A percentile compares a stretch with the other conserved stretches of the same genome.
These are phyloP conservation scores for Cryptosporidium xiaoi DNA, from an alignment of 169 alveolate species.

Conservation along the genomic window DNA sequence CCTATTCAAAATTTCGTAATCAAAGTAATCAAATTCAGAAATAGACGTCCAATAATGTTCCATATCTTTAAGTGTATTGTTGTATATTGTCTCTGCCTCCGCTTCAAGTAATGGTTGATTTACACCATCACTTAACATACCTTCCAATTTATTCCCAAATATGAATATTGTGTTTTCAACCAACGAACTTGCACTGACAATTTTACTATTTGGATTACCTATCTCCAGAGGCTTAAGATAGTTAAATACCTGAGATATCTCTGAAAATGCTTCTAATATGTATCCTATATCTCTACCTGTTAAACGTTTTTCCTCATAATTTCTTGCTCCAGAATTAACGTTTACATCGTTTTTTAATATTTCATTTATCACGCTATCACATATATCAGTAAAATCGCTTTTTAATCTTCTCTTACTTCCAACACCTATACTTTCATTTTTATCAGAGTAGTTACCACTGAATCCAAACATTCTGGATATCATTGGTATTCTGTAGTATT, in stretches of 20 bases:
- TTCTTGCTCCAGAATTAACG: no score
- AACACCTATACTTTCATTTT: no score
- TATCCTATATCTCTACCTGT: slow-evolving; percentile 34
- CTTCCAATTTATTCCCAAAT: slow-evolving; percentile 34
- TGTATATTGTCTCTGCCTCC: slow-evolving; percentile 50
- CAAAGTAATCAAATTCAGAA: slow-evolving; percentile 41
- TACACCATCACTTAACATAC: slow-evolving; percentile 1
- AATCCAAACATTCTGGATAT: no score
- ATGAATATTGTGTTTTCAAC: slow-evolving; percentile 46
- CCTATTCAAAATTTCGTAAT: slow-evolving; percentile 1
- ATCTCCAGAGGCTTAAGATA: slow-evolving; percentile 20
- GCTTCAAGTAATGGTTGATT: slow-evolving; percentile 33
- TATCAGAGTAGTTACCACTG: no score
- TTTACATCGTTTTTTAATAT: no score
- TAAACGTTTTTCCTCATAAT: not conserved
- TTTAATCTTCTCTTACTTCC: no score
- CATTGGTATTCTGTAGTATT: slow-evolving; percentile 10
- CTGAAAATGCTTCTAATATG: slow-evolving; percentile 31
- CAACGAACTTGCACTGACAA: slow-evolving; percentile 2
- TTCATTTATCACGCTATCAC: no score
- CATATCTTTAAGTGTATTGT: slow-evolving; percentile 31
- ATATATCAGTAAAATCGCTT: no score
- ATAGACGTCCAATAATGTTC: slow-evolving; percentile 35
- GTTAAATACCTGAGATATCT: slow-evolving; percentile 1
- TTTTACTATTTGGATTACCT: slow-evolving; percentile 16